phyloP scores from a whole-genome alignment of 768 basidiomycete genomes.

The Mycena leptocephala region DNA sequence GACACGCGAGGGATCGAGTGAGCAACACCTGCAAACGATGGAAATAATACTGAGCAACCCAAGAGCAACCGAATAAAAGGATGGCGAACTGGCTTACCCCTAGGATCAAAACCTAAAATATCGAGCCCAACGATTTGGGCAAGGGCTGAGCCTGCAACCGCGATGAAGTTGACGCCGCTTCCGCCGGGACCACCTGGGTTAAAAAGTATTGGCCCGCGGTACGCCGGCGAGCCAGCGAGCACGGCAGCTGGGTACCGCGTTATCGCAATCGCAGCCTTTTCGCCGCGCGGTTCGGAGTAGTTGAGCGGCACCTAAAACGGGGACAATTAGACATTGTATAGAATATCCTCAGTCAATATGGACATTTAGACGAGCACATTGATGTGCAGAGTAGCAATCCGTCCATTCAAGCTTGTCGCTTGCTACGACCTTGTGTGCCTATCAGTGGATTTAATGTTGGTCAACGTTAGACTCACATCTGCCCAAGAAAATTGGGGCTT shows the following conservation, averaged over 20 bases:
- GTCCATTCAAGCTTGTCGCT: conserved; percentile 45
- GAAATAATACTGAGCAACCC: not conserved
- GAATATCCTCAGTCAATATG: not conserved
- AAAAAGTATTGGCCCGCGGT: conserved; percentile 26
- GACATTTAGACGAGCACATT: conserved; percentile 45
- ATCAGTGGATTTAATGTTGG: not conserved
- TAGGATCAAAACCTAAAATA: conserved; percentile 25
- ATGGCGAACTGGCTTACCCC: conserved; percentile 4
- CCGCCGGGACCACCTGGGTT: conserved; percentile 28
- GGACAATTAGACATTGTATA: not conserved
- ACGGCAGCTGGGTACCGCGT: conserved; percentile 57
- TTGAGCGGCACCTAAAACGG: conserved; percentile 60
- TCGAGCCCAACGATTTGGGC: conserved; percentile 9
- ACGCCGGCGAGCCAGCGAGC: conserved; percentile 39
- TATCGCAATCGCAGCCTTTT: conserved; percentile 59
- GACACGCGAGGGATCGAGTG: conserved; percentile 52
- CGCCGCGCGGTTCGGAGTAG: conserved; percentile 57
- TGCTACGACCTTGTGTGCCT: conserved; percentile 32
- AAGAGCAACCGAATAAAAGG: not conserved
- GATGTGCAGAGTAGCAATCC: conserved; percentile 35
- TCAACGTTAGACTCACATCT: not conserved
- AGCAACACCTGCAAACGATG: conserved; percentile 49
- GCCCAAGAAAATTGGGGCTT: not conserved
- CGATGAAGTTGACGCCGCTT: conserved; percentile 4
- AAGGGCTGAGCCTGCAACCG: not conserved